A percentile compares a stretch with the other conserved stretches of the same genome.
Evolutionary conservation across 2,329 filamentous ascomycete genomes (phyloP).

Genomic region (Lasiodiplodia sp.): DNA sequence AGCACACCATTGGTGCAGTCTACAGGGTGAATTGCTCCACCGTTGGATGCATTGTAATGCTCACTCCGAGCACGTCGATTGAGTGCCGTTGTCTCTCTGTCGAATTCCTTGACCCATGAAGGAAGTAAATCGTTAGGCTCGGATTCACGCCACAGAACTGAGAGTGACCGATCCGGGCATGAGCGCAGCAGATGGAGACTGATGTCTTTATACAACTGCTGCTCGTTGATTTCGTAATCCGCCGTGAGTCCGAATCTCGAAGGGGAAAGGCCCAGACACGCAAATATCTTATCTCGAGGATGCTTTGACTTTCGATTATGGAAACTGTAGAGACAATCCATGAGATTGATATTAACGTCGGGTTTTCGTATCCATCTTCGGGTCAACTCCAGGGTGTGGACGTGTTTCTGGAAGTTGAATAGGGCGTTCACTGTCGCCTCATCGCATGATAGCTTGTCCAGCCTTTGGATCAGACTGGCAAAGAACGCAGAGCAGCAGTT

Average conservation of each 20-base stretch:
- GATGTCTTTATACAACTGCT: background rate
- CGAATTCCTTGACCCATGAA: conserved; percentile 11
- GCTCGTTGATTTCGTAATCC: background rate
- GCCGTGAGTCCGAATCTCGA: background rate
- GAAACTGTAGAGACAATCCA: background rate
- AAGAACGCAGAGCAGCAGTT: background rate
- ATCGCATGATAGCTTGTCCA: background rate
- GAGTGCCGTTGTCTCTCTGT: background rate
- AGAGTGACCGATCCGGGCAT: background rate
- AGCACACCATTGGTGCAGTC: background rate
- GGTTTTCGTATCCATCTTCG: background rate
- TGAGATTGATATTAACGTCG: background rate
- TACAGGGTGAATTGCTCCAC: background rate
- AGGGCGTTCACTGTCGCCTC: background rate
- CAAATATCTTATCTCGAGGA: background rate
- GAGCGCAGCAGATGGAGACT: background rate
- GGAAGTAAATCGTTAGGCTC: background rate
- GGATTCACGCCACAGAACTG: background rate
- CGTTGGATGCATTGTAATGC: background rate
- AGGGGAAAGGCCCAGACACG: background rate
- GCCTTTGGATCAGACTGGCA: background rate
- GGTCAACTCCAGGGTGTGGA: background rate
- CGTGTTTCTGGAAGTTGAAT: background rate
- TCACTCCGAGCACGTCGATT: background rate
- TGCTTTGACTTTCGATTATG: background rate